These are phyloP conservation scores for Paratrimastix pyriformis DNA, from an alignment of 78 protist species.

Conservation along the genomic window DNA sequence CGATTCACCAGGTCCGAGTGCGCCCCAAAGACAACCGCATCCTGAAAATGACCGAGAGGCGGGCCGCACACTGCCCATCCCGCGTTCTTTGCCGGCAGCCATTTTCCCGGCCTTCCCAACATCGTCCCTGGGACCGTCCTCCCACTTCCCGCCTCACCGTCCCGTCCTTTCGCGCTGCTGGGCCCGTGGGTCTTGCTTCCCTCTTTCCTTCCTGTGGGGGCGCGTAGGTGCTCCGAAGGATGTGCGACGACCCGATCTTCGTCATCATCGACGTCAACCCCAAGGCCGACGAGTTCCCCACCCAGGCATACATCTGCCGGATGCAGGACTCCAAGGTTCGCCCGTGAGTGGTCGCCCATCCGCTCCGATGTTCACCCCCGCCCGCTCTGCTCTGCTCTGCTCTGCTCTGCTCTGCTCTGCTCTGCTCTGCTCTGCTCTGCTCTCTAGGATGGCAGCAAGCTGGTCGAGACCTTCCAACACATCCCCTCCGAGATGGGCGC, in stretches of 20 bases:
- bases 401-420: too few relatives aligned
- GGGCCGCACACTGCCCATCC: too few relatives aligned
- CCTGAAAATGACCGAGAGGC: too few relatives aligned
- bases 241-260: conserved; percentile 62
- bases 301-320: not conserved
- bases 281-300: conserved; percentile 18
- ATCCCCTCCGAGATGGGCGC: conserved; percentile 74
- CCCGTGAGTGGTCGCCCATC: not conserved
- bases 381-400: not conserved
- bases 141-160: too few relatives aligned
- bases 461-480: conserved; percentile 68
- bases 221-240: conserved; percentile 63
- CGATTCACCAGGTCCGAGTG: conserved; percentile 76
- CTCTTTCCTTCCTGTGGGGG: too few relatives aligned
- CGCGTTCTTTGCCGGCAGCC: too few relatives aligned
- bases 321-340: too few relatives aligned
- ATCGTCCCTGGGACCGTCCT: too few relatives aligned
- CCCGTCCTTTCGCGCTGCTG: too few relatives aligned
- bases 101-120: too few relatives aligned
- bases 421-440: not conserved
- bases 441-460: conserved; percentile 37
- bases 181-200: too few relatives aligned
- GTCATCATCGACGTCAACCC: conserved; percentile 75
- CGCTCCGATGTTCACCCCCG: not conserved
- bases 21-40: too few relatives aligned